Evolutionary conservation across 1,284 basidiomycete genomes (phyloP), one percentile per base, ranked within the genome.

Genomic region (Anthracocystis panici-leucophaei): DNA sequence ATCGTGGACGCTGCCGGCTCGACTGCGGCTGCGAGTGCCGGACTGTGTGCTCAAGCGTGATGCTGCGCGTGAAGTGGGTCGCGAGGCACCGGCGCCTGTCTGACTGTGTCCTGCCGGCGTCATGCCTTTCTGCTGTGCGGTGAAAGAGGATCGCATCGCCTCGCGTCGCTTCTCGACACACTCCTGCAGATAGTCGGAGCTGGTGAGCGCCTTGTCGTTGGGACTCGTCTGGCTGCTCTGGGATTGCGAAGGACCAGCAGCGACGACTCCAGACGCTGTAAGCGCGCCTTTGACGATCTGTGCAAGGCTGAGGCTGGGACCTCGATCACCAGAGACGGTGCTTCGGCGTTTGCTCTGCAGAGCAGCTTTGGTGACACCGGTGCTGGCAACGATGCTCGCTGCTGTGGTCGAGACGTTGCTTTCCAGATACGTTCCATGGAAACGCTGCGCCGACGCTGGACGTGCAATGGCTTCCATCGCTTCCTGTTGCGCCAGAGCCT

Each of bases 1-100:
- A 50, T 81, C 81, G 52, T 82, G 81, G 1, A 82, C 79, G 48
- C 77, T 82, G 14, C 80, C 79, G 3, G 77, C 71, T 20, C 80
- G 57, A 59, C 77, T 79, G 25, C 80, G 73, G 21, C 52, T 54
- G 8, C 69, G 75, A 2, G 62, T 62, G 33, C 69, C 66, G 1
- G 77, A 79, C 35, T 67, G 66, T 4, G 71, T 77, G 56, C 73
- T 77, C 42, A 81, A 55, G 8, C 79, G 53, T 0, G 77, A 79
- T 4, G 69, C 70, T 21, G 79, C 64, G 23, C 79, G 61, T 18
- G 72, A 75, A 2, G 41, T 58, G 4, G 68, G 60, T 35, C 64
- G 64, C 42, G 73, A 71, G 2, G 56, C 35, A 38, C 35, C 55
- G 12, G 33, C 41, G 5, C 42, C 45, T n/a, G 45, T 10, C 6